A percentile compares a stretch with the other conserved stretches of the same genome.
Conservation (phyloP, 306 rosid genomes). For the Notholithocarpus densiflorus region DNA sequence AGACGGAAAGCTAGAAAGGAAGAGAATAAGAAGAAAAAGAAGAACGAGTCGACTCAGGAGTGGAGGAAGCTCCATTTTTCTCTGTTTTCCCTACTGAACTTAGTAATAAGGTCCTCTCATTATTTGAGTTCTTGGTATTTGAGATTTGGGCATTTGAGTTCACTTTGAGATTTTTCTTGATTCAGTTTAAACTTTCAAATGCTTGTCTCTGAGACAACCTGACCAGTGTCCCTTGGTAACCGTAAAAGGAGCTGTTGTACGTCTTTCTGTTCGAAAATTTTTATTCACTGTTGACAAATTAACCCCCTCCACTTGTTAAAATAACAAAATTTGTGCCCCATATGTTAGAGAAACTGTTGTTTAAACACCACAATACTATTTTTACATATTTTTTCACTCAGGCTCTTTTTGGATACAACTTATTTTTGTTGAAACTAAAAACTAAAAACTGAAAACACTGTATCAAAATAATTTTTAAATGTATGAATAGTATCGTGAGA, state of each 20-base stretch:
- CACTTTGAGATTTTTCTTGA: neutral
- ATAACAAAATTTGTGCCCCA: no score
- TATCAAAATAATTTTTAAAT: no score
- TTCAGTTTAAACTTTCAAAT: neutral
- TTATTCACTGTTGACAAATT: neutral
- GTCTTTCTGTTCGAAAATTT: neutral
- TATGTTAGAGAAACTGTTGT: no score
- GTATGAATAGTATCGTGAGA: no score
- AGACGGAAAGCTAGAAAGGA: constrained; percentile 4
- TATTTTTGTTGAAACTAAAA: no score
- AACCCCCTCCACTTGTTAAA: no score
- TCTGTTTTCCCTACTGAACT: neutral
- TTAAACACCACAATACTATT: no score
- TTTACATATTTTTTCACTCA: no score
- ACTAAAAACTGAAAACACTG: no score
- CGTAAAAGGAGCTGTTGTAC: neutral
- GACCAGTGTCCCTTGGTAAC: neutral
- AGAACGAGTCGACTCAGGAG: neutral
- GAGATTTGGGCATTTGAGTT: constrained; percentile 1
- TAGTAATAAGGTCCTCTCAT: neutral
- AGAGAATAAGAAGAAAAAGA: constrained; percentile 19
- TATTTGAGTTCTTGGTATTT: neutral
- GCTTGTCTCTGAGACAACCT: neutral
- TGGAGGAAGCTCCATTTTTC: constrained; percentile 3
- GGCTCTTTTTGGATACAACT: no score